These are phyloP conservation scores for Penicillium atrosanguineum DNA, from an alignment of 495 filamentous ascomycete species.

Conservation along the genomic window DNA sequence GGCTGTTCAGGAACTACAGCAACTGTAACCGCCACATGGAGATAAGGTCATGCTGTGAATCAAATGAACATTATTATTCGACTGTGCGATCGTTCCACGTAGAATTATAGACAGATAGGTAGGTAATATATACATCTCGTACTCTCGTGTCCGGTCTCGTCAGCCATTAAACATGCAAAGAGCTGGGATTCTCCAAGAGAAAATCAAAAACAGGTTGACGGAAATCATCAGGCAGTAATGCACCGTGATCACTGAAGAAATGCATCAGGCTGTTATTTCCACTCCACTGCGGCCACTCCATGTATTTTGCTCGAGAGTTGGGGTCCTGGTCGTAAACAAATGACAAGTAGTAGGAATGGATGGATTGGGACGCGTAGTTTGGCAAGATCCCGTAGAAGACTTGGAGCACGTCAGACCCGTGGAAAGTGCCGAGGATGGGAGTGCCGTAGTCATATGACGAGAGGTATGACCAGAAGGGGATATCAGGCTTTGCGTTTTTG, in stretches of 20 bases:
- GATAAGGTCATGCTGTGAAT: conserved; percentile 1
- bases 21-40: conserved; percentile 26
- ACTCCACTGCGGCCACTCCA: conserved; percentile 63
- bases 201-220: conserved; percentile 47
- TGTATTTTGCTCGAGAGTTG: conserved; percentile 44
- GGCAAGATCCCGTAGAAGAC: conserved; percentile 61
- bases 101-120: not conserved
- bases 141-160: not conserved
- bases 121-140: not conserved
- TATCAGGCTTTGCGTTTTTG: conserved; percentile 43
- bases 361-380: conserved; percentile 57
- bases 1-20: conserved; percentile 36
- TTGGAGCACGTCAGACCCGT: conserved; percentile 63
- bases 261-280: conserved; percentile 53
- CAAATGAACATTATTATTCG: not conserved
- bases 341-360: conserved; percentile 62
- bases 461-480: conserved; percentile 70
- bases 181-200: conserved; percentile 41
- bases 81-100: not conserved
- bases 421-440: conserved; percentile 70
- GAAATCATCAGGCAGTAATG: conserved; percentile 59
- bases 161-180: conserved; percentile 45
- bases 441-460: conserved; percentile 65
- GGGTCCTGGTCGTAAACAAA: conserved; percentile 67
- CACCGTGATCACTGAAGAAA: conserved; percentile 45